A percentile compares a stretch with the other conserved stretches of the same genome.
Conservation (phyloP, 805 yeast species). For the Saturnispora ahearnii region DNA sequence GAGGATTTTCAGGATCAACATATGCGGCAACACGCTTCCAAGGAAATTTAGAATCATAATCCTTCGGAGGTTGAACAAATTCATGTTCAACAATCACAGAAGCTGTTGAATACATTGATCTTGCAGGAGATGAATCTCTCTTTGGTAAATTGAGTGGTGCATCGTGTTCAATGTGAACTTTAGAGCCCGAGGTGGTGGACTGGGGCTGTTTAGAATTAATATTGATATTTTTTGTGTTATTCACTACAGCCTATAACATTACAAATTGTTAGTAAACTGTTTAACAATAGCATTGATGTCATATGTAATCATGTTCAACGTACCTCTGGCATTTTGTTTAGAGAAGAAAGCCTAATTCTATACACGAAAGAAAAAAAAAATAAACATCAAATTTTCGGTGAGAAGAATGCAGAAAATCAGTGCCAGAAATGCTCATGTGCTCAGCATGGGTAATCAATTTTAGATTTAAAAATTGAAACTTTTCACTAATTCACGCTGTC, state of each 20-base stretch:
- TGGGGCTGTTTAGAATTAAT: not conserved
- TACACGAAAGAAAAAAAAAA: not conserved
- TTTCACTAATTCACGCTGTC: constrained; percentile 33
- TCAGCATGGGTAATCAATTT: not conserved
- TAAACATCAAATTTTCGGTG: not conserved
- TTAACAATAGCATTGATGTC: not conserved
- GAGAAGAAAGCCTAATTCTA: not conserved
- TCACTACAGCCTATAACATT: not conserved
- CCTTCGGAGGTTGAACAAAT: constrained; percentile 7
- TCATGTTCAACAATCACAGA: constrained; percentile 1
- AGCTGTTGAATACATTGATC: constrained; percentile 2
- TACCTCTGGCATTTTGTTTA: not conserved
- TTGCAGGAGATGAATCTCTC: not conserved
- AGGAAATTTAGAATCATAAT: constrained; percentile 21
- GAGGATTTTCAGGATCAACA: constrained; percentile 22
- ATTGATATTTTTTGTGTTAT: not conserved
- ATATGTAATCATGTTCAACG: not conserved
- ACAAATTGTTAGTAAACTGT: not conserved
- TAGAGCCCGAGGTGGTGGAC: not conserved
- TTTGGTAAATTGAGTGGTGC: not conserved
- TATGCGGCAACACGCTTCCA: constrained; percentile 30
- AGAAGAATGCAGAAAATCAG: too few species aligned
- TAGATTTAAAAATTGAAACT: not conserved
- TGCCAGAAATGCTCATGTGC: not conserved
- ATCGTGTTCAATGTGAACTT: not conserved